Evolutionary conservation across 768 basidiomycete genomes (phyloP).

Genomic region (Ramaria sp.): DNA sequence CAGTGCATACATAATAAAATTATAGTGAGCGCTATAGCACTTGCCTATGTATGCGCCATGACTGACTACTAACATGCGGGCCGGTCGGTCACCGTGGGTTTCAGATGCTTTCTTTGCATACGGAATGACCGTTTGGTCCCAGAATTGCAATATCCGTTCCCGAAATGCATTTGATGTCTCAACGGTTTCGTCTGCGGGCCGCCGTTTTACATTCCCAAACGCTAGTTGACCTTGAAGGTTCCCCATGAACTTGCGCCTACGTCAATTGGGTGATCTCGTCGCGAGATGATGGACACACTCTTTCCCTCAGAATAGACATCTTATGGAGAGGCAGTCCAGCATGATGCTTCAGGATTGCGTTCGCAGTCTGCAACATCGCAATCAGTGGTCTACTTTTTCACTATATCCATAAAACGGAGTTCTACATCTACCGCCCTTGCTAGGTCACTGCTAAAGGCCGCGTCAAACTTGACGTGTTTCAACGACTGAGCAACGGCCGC

Average conservation of each 20-base stretch:
- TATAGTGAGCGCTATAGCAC: neutral
- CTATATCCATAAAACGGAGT: neutral
- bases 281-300: constrained; percentile 33
- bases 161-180: constrained; percentile 33
- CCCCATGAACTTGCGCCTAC: constrained; percentile 41
- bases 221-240: constrained; percentile 40
- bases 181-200: constrained; percentile 18
- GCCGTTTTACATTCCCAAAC: neutral
- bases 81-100: constrained; percentile 18
- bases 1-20: neutral
- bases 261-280: neutral
- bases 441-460: constrained; percentile 65
- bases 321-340: constrained; percentile 32
- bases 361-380: constrained; percentile 56
- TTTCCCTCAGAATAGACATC: constrained; percentile 46
- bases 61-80: constrained; percentile 46
- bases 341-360: constrained; percentile 48
- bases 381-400: too few relatives aligned
- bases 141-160: constrained; percentile 50
- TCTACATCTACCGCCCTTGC: constrained; percentile 54
- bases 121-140: constrained; percentile 33
- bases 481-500: constrained; percentile 42
- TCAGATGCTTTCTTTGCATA: constrained; percentile 17
- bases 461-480: constrained; percentile 41
- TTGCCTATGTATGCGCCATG: constrained; percentile 53